Conservation (phyloP, 1,284 basidiomycete genomes). For the Ganoderma meredithae region DNA sequence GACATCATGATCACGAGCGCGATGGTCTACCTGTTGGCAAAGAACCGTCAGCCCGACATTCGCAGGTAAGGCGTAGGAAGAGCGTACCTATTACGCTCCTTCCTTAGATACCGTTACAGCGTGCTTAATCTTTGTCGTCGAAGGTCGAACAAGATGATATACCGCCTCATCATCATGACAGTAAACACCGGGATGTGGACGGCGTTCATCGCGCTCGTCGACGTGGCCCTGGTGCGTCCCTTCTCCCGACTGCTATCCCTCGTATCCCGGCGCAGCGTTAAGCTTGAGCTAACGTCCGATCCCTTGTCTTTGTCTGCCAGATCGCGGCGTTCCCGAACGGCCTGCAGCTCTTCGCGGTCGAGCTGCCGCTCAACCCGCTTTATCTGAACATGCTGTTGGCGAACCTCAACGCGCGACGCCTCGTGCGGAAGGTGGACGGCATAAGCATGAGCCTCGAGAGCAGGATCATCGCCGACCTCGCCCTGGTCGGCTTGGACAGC, state of each 20-base stretch:
- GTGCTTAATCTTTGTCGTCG: not conserved
- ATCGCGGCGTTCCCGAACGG: conserved; percentile 2
- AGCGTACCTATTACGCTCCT: not conserved
- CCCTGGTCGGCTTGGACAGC: not conserved
- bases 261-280: conserved; percentile 40
- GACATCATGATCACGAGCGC: conserved; percentile 6
- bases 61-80: not conserved
- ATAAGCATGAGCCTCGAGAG: not conserved
- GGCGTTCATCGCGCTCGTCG: not conserved
- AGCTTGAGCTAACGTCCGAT: no score
- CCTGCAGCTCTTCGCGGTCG: conserved; percentile 13
- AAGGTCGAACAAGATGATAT: conserved; percentile 6
- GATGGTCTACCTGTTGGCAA: conserved; percentile 5
- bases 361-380: conserved; percentile 13
- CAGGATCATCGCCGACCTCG: conserved; percentile 1
- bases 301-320: not conserved
- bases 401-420: conserved; percentile 19
- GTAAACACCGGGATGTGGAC: conserved; percentile 9
- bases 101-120: not conserved
- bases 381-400: conserved; percentile 19
- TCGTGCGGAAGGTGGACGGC: conserved; percentile 3
- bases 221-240: not conserved
- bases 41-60: conserved; percentile 1
- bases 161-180: conserved; percentile 8
- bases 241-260: not conserved